Percentiles rank a stretch among this genome's conserved stretches.
These are phyloP conservation scores for Botrytis galanthina DNA, from an alignment of 2,329 filamentous ascomycete species.

Conservation along the genomic window DNA sequence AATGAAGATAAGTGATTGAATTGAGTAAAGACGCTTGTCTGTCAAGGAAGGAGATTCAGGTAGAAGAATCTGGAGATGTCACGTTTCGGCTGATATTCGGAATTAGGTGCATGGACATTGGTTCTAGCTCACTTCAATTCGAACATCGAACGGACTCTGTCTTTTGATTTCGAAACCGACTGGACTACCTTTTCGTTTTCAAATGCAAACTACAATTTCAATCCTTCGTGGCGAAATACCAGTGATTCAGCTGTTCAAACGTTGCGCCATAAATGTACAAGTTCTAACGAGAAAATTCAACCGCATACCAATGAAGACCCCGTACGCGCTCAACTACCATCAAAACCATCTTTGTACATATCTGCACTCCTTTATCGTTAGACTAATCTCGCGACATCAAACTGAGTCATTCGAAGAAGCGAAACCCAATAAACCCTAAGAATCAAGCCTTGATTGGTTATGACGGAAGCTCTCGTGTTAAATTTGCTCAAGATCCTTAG, in stretches of 20 bases:
- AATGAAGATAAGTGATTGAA: not conserved
- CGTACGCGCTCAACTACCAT: not conserved
- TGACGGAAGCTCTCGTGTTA: not conserved
- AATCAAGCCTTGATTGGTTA: not conserved
- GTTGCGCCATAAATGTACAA: not conserved
- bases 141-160: not conserved
- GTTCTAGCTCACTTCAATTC: not conserved
- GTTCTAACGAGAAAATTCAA: not conserved
- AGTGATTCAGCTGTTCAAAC: too few species aligned
- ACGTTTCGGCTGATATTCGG: not conserved
- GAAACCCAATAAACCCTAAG: too few species aligned
- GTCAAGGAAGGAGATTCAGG: not conserved
- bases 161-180: not conserved
- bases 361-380: not conserved
- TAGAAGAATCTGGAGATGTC: not conserved
- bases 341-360: not conserved
- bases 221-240: not conserved
- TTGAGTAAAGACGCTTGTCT: not conserved
- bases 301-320: not conserved
- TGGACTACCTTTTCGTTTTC: not conserved
- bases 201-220: not conserved
- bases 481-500: not conserved
- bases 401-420: not conserved
- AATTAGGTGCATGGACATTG: not conserved
- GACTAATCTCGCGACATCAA: not conserved